Conservation (phyloP, 306 rosid genomes). For the Vigna nakashimae region DNA sequence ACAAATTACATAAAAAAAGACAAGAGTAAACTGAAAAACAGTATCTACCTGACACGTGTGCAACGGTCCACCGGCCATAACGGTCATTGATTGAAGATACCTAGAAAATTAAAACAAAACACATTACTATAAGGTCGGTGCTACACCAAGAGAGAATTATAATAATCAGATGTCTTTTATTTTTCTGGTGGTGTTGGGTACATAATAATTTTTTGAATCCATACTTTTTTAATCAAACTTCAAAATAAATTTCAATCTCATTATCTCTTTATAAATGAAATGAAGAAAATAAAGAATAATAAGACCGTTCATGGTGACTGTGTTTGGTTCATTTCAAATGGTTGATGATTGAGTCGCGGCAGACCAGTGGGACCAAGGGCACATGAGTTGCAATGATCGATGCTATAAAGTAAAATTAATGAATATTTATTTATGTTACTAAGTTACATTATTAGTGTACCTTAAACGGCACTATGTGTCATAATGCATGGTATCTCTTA, state of each 20-base stretch:
- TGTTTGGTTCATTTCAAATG: not conserved
- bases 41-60: conserved; percentile 2
- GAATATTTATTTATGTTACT: not conserved
- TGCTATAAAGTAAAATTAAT: not conserved
- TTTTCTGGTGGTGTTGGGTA: too few relatives aligned
- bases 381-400: conserved; percentile 27
- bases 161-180: not conserved
- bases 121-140: not conserved
- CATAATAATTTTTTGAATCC: not conserved
- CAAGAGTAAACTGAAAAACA: not conserved
- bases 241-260: not conserved
- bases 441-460: conserved; percentile 2
- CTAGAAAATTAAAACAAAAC: not conserved
- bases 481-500: not conserved
- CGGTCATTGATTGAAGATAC: conserved; percentile 6
- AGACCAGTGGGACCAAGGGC: conserved; percentile 13
- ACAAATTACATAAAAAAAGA: too few relatives aligned
- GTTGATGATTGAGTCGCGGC: not conserved
- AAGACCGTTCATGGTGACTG: not conserved
- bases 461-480: not conserved
- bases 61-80: conserved; percentile 31
- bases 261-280: too few relatives aligned
- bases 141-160: not conserved
- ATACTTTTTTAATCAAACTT: not conserved
- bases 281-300: not conserved